phyloP scores from a whole-genome alignment of 495 filamentous ascomycete genomes.

The Penicillium lagena region DNA sequence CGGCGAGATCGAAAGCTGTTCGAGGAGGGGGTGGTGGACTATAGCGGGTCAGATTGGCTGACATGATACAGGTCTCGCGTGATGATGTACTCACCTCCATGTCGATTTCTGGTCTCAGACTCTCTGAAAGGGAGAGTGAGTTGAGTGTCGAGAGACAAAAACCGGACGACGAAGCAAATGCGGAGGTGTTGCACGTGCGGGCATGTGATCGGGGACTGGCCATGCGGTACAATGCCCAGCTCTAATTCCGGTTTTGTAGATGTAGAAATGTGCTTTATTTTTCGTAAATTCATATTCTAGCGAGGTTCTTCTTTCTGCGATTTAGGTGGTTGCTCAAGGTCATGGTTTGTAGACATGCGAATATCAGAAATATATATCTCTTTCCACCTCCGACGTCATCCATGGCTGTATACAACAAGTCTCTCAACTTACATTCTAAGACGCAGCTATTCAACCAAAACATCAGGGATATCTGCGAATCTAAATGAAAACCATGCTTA shows the following conservation, averaged over 20 bases:
- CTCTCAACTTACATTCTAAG: too few species aligned
- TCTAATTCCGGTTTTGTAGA: too few species aligned
- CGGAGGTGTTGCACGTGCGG: conserved; percentile 20
- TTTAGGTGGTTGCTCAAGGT: background rate
- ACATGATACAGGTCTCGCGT: conserved; percentile 2
- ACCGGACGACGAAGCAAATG: conserved; percentile 11
- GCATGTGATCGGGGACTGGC: conserved; percentile 15
- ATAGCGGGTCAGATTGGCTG: background rate
- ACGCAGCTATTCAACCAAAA: too few species aligned
- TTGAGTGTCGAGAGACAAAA: background rate
- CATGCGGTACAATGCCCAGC: too few species aligned
- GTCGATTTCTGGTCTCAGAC: background rate
- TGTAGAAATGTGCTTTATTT: too few species aligned
- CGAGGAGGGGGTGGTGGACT: conserved; percentile 16
- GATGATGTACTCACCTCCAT: conserved; percentile 20
- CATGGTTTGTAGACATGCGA: background rate
- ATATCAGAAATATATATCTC: background rate
- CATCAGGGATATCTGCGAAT: too few species aligned
- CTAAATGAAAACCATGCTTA: too few species aligned
- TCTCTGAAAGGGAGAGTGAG: conserved; percentile 1
- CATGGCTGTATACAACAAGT: too few species aligned
- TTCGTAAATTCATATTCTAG: too few species aligned
- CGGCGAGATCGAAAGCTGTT: conserved; percentile 34
- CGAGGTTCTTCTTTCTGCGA: too few species aligned
- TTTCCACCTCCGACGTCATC: too few species aligned